Percentiles rank a stretch among this genome's conserved stretches.
Conservation (phyloP, 2,329 filamentous ascomycete genomes). For the Botrytis byssoidea region DNA sequence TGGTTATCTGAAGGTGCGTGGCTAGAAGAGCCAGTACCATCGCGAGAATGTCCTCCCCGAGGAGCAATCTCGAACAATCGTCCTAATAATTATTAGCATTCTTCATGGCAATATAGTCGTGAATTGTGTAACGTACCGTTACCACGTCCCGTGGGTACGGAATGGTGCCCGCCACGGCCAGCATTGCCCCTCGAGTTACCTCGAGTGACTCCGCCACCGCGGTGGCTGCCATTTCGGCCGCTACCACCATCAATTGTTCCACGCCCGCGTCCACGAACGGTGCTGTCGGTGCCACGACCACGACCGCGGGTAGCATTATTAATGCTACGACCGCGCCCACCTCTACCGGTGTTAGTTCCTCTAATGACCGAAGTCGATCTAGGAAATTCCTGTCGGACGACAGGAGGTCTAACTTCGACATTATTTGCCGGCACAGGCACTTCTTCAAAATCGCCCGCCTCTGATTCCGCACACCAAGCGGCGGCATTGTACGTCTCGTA, state of each 20-base stretch:
- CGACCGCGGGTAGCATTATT: neutral
- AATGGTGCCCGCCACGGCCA: neutral
- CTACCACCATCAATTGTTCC: neutral
- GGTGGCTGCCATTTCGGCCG: neutral
- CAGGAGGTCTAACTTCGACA: neutral
- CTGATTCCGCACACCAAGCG: neutral
- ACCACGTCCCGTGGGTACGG: neutral
- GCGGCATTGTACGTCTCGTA: slow-evolving; percentile 9
- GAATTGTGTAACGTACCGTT: neutral
- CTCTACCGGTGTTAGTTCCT: neutral
- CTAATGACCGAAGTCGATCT: too few relatives aligned
- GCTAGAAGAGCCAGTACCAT: neutral
- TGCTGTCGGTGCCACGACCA: neutral
- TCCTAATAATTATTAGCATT: neutral
- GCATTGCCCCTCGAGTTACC: slow-evolving; percentile 1
- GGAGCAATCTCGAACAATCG: slow-evolving; percentile 1
- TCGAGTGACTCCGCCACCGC: neutral
- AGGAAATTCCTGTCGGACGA: neutral
- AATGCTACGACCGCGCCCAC: neutral
- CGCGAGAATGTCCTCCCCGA: slow-evolving; percentile 7
- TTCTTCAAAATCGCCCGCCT: neutral
- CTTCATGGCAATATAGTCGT: neutral
- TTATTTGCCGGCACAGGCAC: neutral
- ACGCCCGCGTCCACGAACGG: neutral
- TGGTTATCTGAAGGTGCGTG: neutral